Percentiles rank a stretch among this genome's conserved stretches.
Evolutionary conservation across 2,329 filamentous ascomycete genomes (phyloP).

Genomic region (Colletotrichum sansevieriae): DNA sequence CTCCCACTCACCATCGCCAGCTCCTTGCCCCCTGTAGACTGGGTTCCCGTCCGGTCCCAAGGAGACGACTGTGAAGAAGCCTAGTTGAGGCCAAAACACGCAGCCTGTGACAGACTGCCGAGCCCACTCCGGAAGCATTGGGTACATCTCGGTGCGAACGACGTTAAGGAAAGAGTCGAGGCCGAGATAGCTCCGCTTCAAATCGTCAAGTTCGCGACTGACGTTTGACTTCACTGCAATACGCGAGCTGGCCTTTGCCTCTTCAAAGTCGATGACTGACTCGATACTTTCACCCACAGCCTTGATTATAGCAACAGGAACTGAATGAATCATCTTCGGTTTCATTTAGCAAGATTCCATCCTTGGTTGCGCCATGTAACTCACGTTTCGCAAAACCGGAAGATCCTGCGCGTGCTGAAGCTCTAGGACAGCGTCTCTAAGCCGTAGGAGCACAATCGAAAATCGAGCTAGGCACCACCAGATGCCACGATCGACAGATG

Average conservation of each 20-base stretch:
- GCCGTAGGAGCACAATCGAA: conserved; percentile 74
- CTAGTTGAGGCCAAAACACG: conserved; percentile 91
- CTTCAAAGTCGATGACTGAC: conserved; percentile 83
- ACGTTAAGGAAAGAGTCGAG: conserved; percentile 80
- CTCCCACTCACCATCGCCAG: conserved; percentile 76
- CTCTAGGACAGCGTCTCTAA: conserved; percentile 74
- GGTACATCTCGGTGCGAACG: conserved; percentile 74
- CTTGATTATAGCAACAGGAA: conserved; percentile 71
- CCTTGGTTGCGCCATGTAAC: conserved; percentile 18
- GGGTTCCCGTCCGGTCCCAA: conserved; percentile 64
- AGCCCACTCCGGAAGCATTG: conserved; percentile 71
- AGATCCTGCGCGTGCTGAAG: conserved; percentile 67
- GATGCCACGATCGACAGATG: conserved; percentile 72
- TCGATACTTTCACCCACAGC: conserved; percentile 78
- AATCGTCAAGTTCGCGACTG: conserved; percentile 79
- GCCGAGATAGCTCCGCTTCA: conserved; percentile 83
- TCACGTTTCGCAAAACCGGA: conserved; percentile 66
- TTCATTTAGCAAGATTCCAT: conserved; percentile 22
- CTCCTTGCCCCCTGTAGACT: conserved; percentile 72
- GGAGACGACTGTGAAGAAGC: conserved; percentile 83
- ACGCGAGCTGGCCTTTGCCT: conserved; percentile 77
- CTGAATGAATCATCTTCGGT: conserved; percentile 66
- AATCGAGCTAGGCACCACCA: conserved; percentile 84
- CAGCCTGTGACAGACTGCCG: conserved; percentile 74
- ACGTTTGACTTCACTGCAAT: conserved; percentile 81